These are phyloP conservation scores for Carex parvula DNA, from an alignment of 176 grass and related monocot species.

Conservation along the genomic window DNA sequence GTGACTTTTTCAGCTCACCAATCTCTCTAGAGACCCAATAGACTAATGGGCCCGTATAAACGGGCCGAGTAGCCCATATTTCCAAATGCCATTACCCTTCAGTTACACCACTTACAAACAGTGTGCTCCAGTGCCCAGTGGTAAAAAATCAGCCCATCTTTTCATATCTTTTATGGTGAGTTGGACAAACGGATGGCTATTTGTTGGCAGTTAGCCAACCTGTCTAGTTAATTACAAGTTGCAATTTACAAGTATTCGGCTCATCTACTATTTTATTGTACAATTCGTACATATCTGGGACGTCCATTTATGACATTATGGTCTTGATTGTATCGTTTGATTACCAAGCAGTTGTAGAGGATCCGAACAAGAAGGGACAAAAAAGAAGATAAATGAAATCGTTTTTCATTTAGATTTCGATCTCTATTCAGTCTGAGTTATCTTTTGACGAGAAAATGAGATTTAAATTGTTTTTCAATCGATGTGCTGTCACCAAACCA, in stretches of 20 bases:
- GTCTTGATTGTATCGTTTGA: background rate
- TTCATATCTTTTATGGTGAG: background rate
- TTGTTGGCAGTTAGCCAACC: background rate
- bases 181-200: too few relatives aligned
- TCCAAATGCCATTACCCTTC: too few relatives aligned
- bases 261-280: background rate
- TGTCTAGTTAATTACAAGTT: background rate
- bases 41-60: too few relatives aligned
- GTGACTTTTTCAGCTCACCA: too few relatives aligned
- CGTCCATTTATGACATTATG: background rate
- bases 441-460: background rate
- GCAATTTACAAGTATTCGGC: background rate
- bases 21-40: too few relatives aligned
- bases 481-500: background rate
- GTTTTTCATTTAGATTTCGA: background rate
- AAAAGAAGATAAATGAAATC: background rate
- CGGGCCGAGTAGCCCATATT: too few relatives aligned
- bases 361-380: background rate
- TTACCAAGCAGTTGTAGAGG: background rate
- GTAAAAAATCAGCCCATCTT: background rate
- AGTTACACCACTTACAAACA: background rate
- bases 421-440: background rate
- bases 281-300: background rate
- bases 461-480: background rate
- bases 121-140: background rate